phyloP scores from a whole-genome alignment of 495 filamentous ascomycete species.

The Hypoxylon fragiforme region DNA sequence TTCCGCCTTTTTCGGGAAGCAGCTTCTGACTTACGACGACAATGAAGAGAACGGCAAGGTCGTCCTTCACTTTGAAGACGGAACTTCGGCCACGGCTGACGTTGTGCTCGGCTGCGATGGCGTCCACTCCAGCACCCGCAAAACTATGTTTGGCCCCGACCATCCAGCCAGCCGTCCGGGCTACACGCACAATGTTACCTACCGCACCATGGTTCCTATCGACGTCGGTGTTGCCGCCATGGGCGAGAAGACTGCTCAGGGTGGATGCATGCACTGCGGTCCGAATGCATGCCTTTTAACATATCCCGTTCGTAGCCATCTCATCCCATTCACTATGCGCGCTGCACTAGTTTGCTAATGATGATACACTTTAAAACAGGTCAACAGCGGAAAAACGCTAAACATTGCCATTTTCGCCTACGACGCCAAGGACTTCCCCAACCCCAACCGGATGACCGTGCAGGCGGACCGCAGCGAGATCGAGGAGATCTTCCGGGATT shows the following conservation, averaged over 20 bases:
- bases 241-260: slow-evolving; percentile 45
- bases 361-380: too few species aligned
- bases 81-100: slow-evolving; percentile 48
- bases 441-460: too few species aligned
- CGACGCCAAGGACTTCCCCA: slow-evolving; percentile 20
- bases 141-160: slow-evolving; percentile 35
- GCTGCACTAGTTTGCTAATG: too few species aligned
- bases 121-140: slow-evolving; percentile 52
- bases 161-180: slow-evolving; percentile 41
- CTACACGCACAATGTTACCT: slow-evolving; percentile 53
- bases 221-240: slow-evolving; percentile 41
- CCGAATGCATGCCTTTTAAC: slow-evolving; percentile 48
- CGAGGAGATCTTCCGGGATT: slow-evolving; percentile 33
- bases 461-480: slow-evolving; percentile 36
- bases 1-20: slow-evolving; percentile 40
- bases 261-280: slow-evolving; percentile 49
- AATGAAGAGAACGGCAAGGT: slow-evolving; percentile 11
- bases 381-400: slow-evolving; percentile 40
- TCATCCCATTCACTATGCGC: too few species aligned
- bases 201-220: slow-evolving; percentile 54
- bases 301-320: too few species aligned
- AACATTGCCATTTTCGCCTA: slow-evolving; percentile 54
- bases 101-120: slow-evolving; percentile 59
- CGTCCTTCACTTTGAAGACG: slow-evolving; percentile 53
- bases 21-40: slow-evolving; percentile 32